Conservation (phyloP, 176 grass and related monocot species). For the Typha latifolia region DNA sequence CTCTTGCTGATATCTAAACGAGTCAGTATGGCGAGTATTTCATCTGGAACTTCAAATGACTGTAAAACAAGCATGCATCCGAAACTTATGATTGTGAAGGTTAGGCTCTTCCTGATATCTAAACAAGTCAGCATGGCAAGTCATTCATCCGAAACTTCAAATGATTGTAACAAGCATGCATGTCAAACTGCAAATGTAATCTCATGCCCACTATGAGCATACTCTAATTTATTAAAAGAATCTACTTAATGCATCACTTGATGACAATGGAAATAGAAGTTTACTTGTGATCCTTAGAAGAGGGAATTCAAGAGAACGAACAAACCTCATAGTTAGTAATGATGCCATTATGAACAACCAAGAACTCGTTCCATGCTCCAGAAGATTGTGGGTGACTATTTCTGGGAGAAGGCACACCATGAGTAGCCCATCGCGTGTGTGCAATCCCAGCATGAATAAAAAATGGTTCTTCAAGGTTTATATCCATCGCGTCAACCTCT, state of each 20-base stretch:
- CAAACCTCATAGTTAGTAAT: slow-evolving; percentile 98
- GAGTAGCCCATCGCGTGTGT: slow-evolving; percentile 92
- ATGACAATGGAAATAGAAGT: no score
- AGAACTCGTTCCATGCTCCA: slow-evolving; percentile 60
- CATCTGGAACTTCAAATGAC: background rate
- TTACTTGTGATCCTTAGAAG: no score
- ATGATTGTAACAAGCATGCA: background rate
- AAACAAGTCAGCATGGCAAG: background rate
- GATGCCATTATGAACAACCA: slow-evolving; percentile 97
- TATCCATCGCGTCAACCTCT: slow-evolving; percentile 83
- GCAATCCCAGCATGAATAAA: slow-evolving; percentile 80
- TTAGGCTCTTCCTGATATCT: background rate
- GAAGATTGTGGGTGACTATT: slow-evolving; percentile 98
- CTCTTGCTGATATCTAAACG: background rate
- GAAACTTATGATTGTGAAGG: background rate
- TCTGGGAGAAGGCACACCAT: slow-evolving; percentile 74
- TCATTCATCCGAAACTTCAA: background rate
- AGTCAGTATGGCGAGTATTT: background rate
- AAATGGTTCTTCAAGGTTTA: slow-evolving; percentile 68
- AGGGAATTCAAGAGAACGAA: background rate
- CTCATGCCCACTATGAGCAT: background rate
- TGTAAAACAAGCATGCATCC: background rate
- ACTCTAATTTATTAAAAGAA: background rate
- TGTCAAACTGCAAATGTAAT: background rate
- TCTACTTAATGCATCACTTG: no score